Percentiles rank a stretch among this genome's conserved stretches.
Conservation (phyloP, 2,329 filamentous ascomycete genomes). For the Fonsecaea monophora region DNA sequence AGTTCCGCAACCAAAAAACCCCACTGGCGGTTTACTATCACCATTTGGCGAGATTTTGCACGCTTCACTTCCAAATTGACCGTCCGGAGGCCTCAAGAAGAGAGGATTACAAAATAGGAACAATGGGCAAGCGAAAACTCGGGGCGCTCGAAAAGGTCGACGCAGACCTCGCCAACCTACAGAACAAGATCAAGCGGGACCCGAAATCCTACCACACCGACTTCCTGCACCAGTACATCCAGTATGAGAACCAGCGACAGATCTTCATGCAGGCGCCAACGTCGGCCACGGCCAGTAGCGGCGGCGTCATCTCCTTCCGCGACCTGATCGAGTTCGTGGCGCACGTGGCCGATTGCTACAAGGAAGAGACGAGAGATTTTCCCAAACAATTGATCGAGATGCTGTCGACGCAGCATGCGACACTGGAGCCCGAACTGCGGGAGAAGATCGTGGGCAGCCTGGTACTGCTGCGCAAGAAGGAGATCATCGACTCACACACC, state of each 20-base stretch:
- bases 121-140: constrained; percentile 79
- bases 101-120: not conserved
- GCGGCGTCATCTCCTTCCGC: constrained; percentile 79
- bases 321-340: constrained; percentile 93
- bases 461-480: constrained; percentile 86
- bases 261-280: constrained; percentile 87
- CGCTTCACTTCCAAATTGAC: not conserved
- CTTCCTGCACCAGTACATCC: constrained; percentile 84
- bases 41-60: not conserved
- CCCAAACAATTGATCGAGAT: constrained; percentile 81
- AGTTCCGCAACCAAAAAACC: not conserved
- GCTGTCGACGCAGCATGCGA: constrained; percentile 79
- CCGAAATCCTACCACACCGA: constrained; percentile 89
- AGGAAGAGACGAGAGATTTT: constrained; percentile 77
- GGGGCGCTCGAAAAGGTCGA: constrained; percentile 95
- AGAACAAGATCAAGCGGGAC: constrained; percentile 89
- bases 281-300: constrained; percentile 66
- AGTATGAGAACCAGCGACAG: constrained; percentile 89
- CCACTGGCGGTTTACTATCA: not conserved
- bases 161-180: constrained; percentile 85
- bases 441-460: constrained; percentile 95
- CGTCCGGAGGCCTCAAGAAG: not conserved
- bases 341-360: constrained; percentile 93
- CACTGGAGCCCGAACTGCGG: constrained; percentile 80
- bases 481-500: constrained; percentile 82